Percentiles rank a stretch among this genome's conserved stretches.
These are phyloP conservation scores for Diospyros lotus DNA, from an alignment of 148 eudicot genomes.

Conservation along the genomic window DNA sequence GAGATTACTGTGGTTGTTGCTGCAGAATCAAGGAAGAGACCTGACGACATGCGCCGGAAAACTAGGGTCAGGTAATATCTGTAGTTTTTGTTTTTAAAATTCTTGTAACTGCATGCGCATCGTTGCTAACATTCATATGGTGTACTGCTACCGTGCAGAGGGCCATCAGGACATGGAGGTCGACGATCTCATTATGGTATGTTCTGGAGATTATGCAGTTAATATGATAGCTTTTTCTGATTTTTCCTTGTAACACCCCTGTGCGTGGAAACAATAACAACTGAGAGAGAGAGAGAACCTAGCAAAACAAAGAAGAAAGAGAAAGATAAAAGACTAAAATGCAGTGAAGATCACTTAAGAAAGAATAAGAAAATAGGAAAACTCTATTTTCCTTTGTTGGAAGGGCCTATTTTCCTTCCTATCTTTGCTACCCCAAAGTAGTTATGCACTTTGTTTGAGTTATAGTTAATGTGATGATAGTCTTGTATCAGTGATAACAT, in stretches of 20 bases:
- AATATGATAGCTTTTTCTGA: not conserved
- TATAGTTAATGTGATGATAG: not conserved
- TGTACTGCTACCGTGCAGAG: conserved; percentile 20
- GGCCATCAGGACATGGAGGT: conserved; percentile 55
- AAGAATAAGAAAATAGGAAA: no score
- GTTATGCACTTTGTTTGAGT: not conserved
- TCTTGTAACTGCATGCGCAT: not conserved
- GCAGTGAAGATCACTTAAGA: no score
- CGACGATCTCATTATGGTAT: conserved; percentile 46
- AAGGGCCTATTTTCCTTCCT: not conserved
- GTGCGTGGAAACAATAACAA: no score
- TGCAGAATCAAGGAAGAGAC: conserved; percentile 62
- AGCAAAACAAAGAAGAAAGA: no score
- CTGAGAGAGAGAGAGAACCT: no score
- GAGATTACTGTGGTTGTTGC: conserved; percentile 74
- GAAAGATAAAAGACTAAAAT: no score
- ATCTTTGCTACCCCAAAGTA: not conserved
- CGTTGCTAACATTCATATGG: conserved; percentile 10
- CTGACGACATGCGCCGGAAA: conserved; percentile 72
- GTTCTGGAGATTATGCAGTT: not conserved
- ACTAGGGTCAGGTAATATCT: conserved; percentile 42
- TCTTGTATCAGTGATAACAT: not conserved
- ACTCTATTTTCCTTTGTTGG: not conserved
- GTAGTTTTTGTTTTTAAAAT: not conserved
- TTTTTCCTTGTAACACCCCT: no score